A percentile compares a stretch with the other conserved stretches of the same genome.
phyloP scores from a whole-genome alignment of 202 grass and related monocot species.

The Setaria italica region DNA sequence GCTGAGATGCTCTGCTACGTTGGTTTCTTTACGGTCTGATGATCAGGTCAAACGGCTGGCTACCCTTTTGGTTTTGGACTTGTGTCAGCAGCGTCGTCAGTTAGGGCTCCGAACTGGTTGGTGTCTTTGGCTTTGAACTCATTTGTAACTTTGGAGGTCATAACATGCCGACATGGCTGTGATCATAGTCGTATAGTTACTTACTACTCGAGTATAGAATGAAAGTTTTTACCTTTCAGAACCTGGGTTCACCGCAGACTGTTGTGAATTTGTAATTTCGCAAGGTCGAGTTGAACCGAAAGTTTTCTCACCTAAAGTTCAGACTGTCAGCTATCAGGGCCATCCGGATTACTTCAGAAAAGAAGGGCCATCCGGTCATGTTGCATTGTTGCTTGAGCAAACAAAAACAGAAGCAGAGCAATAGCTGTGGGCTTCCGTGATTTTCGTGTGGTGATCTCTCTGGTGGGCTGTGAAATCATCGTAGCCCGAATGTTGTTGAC shows the following conservation, averaged over 20 bases:
- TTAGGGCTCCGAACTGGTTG: background rate
- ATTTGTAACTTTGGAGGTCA: background rate
- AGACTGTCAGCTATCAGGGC: background rate
- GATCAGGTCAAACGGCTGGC: slow-evolving; percentile 20
- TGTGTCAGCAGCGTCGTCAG: slow-evolving; percentile 1
- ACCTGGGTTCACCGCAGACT: background rate
- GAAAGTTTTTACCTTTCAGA: no score
- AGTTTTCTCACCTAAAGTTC: background rate
- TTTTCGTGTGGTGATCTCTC: background rate
- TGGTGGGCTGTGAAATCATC: background rate
- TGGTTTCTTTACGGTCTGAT: background rate
- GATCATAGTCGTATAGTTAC: background rate
- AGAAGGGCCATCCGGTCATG: no score
- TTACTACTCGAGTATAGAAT: no score
- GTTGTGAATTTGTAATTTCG: background rate
- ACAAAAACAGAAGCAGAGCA: background rate
- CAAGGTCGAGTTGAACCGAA: background rate
- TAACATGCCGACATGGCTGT: slow-evolving; percentile 5
- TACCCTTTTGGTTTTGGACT: background rate
- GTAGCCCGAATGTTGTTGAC: background rate
- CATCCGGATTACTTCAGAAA: no score
- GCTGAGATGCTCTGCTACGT: background rate
- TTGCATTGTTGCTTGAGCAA: background rate
- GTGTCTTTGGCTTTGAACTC: background rate
- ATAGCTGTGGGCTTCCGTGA: background rate